Base-by-base conservation (phyloP, 139 green algal species). In the Chlorella sp. region DNA sequence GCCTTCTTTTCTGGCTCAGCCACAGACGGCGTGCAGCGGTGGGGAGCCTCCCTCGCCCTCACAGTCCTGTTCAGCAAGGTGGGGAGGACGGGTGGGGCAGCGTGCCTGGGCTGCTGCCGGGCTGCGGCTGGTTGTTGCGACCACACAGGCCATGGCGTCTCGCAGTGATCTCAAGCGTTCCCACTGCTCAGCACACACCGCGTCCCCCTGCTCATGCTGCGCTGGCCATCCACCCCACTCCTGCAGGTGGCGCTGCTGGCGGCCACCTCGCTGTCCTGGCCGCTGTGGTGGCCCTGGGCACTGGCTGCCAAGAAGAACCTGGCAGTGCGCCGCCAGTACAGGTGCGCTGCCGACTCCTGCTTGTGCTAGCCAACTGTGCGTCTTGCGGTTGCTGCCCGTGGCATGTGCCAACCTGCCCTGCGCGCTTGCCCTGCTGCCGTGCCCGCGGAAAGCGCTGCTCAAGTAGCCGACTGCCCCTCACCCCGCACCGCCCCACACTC, bases 281-380 rank as follows among this genome's bases (percentile, higher is more conserved):
- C 93, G 2, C 60, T 95, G 19, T 95, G 93, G 93, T 92, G 92
- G 64, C 93, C 93, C 43, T 95, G 92, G 92, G 87, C 94, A 0
- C 80, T 62, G 81, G 86, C 87, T 41, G 82, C 80, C 14, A 82
- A 69, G 32, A 86, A 89, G 38, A 87, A 89, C 56, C 44, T 86
- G 65, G 40, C 85, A 56, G 84, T 92, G 34, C 82, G 88, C 20
- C 77, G 82, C 32, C 85, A 89, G 76, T 89, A 85, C 81, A 87
- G 83, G 65, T 84, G 60, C 36, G 81, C 20, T 5, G 70, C 13
- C 20, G 70, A 51, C 43, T n/a, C n/a, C n/a, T n/a, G n/a, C n/a
- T n/a, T n/a, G n/a, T n/a, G n/a, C n/a, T n/a, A n/a, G n/a, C n/a
- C n/a, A n/a, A n/a, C n/a, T n/a, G n/a, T n/a, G n/a, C n/a, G n/a